Evolutionary conservation across 768 basidiomycete species (phyloP).

Genomic region (Leccinum uliginosum): DNA sequence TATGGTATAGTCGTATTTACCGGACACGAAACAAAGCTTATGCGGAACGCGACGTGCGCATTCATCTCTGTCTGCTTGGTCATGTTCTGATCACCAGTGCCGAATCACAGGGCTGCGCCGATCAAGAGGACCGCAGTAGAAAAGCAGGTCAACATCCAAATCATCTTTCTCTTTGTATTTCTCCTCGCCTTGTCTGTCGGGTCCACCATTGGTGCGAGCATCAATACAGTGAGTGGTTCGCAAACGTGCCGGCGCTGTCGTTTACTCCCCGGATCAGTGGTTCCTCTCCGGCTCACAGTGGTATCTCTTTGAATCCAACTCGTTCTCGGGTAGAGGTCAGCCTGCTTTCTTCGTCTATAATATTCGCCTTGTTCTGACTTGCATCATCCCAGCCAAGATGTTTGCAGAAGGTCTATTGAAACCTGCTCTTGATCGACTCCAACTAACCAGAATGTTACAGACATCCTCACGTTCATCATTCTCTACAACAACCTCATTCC

Average conservation of each 20-base stretch:
- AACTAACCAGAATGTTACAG: conserved; percentile 36
- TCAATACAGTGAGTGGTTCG: conserved; percentile 56
- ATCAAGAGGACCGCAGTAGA: conserved; percentile 97
- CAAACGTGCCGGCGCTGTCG: not conserved
- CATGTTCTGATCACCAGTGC: not conserved
- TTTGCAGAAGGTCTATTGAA: conserved; percentile 73
- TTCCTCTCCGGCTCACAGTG: conserved; percentile 84
- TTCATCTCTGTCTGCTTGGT: not conserved
- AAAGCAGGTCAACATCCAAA: conserved; percentile 92
- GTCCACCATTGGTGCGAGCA: conserved; percentile 88
- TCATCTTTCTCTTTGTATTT: conserved; percentile 89
- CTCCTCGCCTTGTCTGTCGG: conserved; percentile 85
- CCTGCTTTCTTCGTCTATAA: not conserved
- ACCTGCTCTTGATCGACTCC: not conserved
- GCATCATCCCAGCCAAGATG: conserved; percentile 47
- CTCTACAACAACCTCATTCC: conserved; percentile 99
- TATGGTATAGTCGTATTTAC: conserved; percentile 94
- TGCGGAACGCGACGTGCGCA: conserved; percentile 95
- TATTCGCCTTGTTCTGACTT: not conserved
- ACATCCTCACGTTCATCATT: conserved; percentile 97
- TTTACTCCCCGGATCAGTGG: conserved; percentile 47
- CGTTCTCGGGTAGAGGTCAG: conserved; percentile 62
- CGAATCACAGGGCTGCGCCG: conserved; percentile 69
- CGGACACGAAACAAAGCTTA: conserved; percentile 96
- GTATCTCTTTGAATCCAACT: conserved; percentile 73